phyloP scores from a whole-genome alignment of 805 yeast genomes.

The Sporopachydermia lactativora region DNA sequence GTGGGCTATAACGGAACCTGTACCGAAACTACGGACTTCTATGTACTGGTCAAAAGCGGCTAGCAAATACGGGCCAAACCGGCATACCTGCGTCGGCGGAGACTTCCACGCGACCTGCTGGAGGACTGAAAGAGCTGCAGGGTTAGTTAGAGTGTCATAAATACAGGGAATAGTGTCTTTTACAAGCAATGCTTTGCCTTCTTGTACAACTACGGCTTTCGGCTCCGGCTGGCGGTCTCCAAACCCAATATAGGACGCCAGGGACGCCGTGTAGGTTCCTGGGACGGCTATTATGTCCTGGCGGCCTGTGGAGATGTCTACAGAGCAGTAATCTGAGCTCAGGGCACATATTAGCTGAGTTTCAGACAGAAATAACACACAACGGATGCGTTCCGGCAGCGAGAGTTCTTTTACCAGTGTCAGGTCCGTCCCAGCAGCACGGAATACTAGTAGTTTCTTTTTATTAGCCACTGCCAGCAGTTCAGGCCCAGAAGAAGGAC shows the following conservation, averaged over 20 bases:
- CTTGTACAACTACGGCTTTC: no score
- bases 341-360: not conserved
- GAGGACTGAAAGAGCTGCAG: no score
- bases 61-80: no score
- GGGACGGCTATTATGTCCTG: not conserved
- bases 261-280: not conserved
- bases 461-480: slow-evolving; percentile 1
- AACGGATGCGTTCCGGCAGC: not conserved
- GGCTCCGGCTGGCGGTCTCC: not conserved
- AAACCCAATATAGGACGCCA: not conserved
- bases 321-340: not conserved
- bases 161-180: no score
- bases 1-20: slow-evolving; percentile 23
- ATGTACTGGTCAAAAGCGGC: no score
- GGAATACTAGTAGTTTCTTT: not conserved
- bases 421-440: not conserved
- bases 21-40: slow-evolving; percentile 24
- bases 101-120: no score
- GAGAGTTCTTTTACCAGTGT: not conserved
- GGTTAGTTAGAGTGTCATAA: no score
- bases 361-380: not conserved
- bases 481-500: not conserved
- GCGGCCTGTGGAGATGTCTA: not conserved
- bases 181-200: no score
- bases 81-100: no score